Conservation (phyloP, 2,329 filamentous ascomycete genomes). For the Parafenestella ontariensis region DNA sequence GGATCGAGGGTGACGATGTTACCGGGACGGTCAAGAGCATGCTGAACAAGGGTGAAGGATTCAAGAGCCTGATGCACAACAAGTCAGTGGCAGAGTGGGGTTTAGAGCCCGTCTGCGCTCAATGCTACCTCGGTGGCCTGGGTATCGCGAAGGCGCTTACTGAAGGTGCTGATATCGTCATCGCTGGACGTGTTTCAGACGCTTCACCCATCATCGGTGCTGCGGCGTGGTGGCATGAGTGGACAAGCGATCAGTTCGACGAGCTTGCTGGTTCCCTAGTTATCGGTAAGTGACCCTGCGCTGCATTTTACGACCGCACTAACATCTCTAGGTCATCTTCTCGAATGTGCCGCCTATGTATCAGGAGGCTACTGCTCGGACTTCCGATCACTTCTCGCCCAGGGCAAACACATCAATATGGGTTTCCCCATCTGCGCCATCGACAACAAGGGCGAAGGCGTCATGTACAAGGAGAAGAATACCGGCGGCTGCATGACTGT, state of each 20-base stretch:
- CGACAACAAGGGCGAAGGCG: constrained; percentile 50
- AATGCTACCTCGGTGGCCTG: constrained; percentile 53
- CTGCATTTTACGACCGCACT: constrained; percentile 1
- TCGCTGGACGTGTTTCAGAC: constrained; percentile 54
- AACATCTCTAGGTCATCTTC: constrained; percentile 47
- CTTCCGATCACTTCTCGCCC: constrained; percentile 46
- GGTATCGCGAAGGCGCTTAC: constrained; percentile 51
- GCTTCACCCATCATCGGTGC: constrained; percentile 54
- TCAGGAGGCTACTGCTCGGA: constrained; percentile 52
- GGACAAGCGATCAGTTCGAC: constrained; percentile 44
- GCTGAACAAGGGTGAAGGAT: constrained; percentile 47
- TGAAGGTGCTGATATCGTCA: constrained; percentile 53
- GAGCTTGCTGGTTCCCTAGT: constrained; percentile 49
- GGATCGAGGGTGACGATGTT: constrained; percentile 54
- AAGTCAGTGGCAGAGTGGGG: constrained; percentile 47
- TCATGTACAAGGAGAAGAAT: constrained; percentile 56
- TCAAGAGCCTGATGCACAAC: constrained; percentile 48
- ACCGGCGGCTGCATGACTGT: constrained; percentile 43
- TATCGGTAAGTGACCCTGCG: constrained; percentile 2
- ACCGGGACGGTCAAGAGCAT: constrained; percentile 46
- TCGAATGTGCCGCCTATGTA: constrained; percentile 54
- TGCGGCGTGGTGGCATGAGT: constrained; percentile 51
- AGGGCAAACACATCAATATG: constrained; percentile 46
- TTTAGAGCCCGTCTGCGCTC: constrained; percentile 40
- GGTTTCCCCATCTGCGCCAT: constrained; percentile 52